Evolutionary conservation across 331 rosid species (phyloP).

Genomic region (Dryas integrifolia): DNA sequence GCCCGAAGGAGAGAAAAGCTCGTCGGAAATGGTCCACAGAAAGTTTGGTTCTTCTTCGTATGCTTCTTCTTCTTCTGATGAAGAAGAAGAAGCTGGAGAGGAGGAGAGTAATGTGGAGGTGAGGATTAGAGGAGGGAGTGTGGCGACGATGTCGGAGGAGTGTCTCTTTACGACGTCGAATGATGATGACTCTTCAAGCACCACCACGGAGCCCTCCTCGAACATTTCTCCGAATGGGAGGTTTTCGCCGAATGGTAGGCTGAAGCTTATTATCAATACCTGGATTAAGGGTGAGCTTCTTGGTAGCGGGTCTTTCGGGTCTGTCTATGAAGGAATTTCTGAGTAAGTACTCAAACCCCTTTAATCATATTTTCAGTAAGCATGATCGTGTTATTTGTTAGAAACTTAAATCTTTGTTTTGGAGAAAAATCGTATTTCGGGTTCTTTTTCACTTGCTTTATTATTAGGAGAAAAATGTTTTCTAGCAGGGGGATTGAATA

Average conservation of each 20-base stretch:
- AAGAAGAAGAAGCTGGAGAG: constrained; percentile 34
- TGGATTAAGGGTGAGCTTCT: constrained; percentile 77
- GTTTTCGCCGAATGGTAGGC: constrained; percentile 47
- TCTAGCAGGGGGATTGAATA: neutral
- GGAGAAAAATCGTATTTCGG: too few species aligned
- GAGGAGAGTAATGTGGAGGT: constrained; percentile 32
- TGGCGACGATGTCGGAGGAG: constrained; percentile 40
- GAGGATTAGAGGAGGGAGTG: constrained; percentile 34
- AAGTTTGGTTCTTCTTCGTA: constrained; percentile 16
- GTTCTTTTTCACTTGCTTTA: too few species aligned
- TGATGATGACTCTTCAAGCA: constrained; percentile 78
- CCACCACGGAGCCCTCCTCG: constrained; percentile 52
- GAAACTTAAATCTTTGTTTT: too few species aligned
- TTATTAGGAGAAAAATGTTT: too few species aligned
- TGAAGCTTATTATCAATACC: constrained; percentile 40
- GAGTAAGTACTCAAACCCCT: constrained; percentile 48
- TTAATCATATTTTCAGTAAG: neutral
- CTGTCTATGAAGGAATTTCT: constrained; percentile 85
- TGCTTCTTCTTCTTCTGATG: neutral
- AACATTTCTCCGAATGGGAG: constrained; percentile 69
- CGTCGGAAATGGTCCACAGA: neutral
- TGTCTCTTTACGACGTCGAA: constrained; percentile 69
- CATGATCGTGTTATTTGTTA: neutral
- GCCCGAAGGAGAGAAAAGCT: constrained; percentile 30
- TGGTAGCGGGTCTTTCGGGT: constrained; percentile 93